Conservation (phyloP, 305 asterid species). For the Rubia tinctorum region DNA sequence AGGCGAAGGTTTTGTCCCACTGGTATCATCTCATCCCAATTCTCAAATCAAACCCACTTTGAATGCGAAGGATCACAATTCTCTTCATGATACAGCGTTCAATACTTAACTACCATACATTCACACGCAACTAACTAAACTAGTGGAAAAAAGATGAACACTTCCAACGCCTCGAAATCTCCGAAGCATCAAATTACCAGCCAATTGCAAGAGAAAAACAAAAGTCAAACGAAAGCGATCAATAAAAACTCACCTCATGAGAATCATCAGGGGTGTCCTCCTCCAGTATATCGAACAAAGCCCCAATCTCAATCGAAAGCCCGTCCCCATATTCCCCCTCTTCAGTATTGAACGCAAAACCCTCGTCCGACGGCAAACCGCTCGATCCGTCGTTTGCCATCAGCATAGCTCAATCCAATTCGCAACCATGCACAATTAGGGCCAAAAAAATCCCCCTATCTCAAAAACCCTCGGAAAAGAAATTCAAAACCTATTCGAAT, state of each 20-base stretch:
- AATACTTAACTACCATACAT: neutral
- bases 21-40: too few species aligned
- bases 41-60: neutral
- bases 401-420: conserved; percentile 23
- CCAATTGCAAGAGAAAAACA: neutral
- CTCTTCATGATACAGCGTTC: neutral
- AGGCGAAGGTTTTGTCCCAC: neutral
- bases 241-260: conserved; percentile 18
- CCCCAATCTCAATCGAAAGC: conserved; percentile 21
- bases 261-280: conserved; percentile 16
- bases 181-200: neutral
- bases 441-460: neutral
- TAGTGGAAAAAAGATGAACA: neutral
- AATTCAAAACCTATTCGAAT: neutral
- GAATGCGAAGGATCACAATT: neutral
- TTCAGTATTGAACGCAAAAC: neutral
- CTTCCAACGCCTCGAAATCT: neutral
- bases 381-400: conserved; percentile 30
- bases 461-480: neutral
- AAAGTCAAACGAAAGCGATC: neutral
- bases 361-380: conserved; percentile 2
- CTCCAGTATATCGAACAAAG: conserved; percentile 6
- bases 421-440: conserved; percentile 3
- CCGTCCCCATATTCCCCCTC: neutral
- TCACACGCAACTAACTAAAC: neutral